Conservation (phyloP, 257 asterid species). For the Mentha longifolia region DNA sequence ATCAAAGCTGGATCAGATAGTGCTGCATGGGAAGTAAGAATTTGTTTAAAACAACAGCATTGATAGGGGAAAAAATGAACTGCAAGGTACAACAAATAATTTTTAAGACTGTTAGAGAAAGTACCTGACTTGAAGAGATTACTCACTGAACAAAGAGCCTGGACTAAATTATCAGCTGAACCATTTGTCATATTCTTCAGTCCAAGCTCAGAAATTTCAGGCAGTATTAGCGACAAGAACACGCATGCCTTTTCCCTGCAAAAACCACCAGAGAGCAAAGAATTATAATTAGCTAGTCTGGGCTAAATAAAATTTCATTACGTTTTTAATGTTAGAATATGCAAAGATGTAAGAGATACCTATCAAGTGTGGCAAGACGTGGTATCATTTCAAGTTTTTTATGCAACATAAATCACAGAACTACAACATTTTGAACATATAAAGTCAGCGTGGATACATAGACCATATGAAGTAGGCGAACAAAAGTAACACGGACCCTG, state of each 20-base stretch:
- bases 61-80: not conserved
- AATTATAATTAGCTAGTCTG: constrained; percentile 29
- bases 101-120: constrained; percentile 14
- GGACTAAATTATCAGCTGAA: constrained; percentile 39
- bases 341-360: not conserved
- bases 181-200: constrained; percentile 34
- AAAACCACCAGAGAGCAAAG: constrained; percentile 33
- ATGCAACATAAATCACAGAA: constrained; percentile 6
- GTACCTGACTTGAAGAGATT: constrained; percentile 58
- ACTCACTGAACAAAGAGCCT: constrained; percentile 49
- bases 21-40: constrained; percentile 52
- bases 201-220: constrained; percentile 53
- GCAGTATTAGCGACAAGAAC: constrained; percentile 65
- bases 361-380: not conserved
- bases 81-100: constrained; percentile 7
- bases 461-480: constrained; percentile 1
- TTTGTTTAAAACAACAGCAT: constrained; percentile 3
- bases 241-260: constrained; percentile 80
- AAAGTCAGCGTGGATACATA: not conserved
- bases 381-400: not conserved
- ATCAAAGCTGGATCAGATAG: constrained; percentile 54
- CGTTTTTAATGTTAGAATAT: not conserved
- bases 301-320: too few relatives aligned
- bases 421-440: not conserved
- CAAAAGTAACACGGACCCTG: not conserved